Evolutionary conservation across 768 basidiomycete species (phyloP).

Genomic region (Panellus pusillus): DNA sequence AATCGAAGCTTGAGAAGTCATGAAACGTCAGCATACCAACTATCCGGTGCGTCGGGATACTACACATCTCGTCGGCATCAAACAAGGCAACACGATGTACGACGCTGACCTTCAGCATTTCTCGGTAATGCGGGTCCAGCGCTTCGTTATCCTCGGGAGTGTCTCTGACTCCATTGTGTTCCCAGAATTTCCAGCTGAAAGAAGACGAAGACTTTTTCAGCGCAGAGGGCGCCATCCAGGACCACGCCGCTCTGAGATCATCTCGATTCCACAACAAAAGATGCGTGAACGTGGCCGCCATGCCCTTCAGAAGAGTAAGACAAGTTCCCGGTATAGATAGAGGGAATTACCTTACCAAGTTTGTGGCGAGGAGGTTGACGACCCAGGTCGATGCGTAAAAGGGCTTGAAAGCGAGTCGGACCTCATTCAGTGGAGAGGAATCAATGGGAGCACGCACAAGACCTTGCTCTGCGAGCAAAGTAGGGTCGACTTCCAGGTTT

Average conservation of each 20-base stretch:
- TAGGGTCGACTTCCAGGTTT: conserved; percentile 43
- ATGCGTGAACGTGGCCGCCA: conserved; percentile 50
- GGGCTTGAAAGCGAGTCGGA: conserved; percentile 28
- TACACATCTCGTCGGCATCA: conserved; percentile 9
- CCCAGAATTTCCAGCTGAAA: conserved; percentile 45
- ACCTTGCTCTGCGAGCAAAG: conserved; percentile 40
- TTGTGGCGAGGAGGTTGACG: conserved; percentile 41
- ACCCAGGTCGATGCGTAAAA: conserved; percentile 51
- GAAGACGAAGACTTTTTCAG: conserved; percentile 33
- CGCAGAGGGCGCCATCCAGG: conserved; percentile 41
- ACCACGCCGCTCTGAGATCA: conserved; percentile 44
- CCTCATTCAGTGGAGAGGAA: not conserved
- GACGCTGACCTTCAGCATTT: conserved; percentile 46
- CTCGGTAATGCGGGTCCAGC: conserved; percentile 49
- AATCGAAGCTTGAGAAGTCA: conserved; percentile 38
- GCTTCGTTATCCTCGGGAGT: conserved; percentile 27
- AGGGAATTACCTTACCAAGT: conserved; percentile 30
- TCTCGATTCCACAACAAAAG: conserved; percentile 46
- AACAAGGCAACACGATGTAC: not conserved
- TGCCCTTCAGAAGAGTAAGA: conserved; percentile 26
- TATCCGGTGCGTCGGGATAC: conserved; percentile 59
- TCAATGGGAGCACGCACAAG: conserved; percentile 26
- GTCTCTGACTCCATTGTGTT: conserved; percentile 41
- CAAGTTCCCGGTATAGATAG: not conserved
- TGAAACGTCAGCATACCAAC: conserved; percentile 54